A percentile compares a stretch with the other conserved stretches of the same genome.
phyloP scores from a whole-genome alignment of 495 filamentous ascomycete species.

The Trichoderma virens region DNA sequence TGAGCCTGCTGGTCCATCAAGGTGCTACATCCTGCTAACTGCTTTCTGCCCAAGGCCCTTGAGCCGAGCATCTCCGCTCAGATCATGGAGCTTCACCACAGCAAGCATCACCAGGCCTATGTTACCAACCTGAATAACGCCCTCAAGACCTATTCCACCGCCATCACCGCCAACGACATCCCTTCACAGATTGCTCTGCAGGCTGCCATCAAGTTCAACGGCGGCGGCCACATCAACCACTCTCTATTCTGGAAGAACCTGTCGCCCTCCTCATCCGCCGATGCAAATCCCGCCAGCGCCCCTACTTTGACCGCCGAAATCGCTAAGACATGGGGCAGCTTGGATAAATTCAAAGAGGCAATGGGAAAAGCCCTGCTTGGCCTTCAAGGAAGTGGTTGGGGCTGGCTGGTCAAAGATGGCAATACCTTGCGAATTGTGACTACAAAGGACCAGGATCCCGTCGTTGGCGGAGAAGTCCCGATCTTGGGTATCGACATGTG shows the following conservation, averaged over 20 bases:
- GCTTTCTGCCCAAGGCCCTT: constrained; percentile 44
- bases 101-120: constrained; percentile 66
- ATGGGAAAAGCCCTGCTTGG: constrained; percentile 62
- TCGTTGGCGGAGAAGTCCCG: constrained; percentile 77
- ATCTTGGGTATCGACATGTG: constrained; percentile 94
- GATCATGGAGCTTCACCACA: constrained; percentile 89
- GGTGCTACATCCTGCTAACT: neutral
- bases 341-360: constrained; percentile 66
- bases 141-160: constrained; percentile 44
- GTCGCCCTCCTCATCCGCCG: constrained; percentile 58
- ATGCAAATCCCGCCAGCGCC: constrained; percentile 54
- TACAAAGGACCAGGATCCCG: constrained; percentile 90
- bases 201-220: constrained; percentile 80
- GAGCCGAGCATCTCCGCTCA: constrained; percentile 85
- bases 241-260: constrained; percentile 91
- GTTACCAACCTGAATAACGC: constrained; percentile 63
- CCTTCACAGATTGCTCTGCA: constrained; percentile 65
- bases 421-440: constrained; percentile 69
- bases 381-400: constrained; percentile 61
- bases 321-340: constrained; percentile 53
- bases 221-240: constrained; percentile 89
- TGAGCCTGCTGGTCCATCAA: constrained; percentile 16
- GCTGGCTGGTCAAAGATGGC: constrained; percentile 84
- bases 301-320: constrained; percentile 57
- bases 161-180: constrained; percentile 37